These are phyloP conservation scores for Lactarius hatsudake DNA, from an alignment of 768 basidiomycete genomes.

Conservation along the genomic window DNA sequence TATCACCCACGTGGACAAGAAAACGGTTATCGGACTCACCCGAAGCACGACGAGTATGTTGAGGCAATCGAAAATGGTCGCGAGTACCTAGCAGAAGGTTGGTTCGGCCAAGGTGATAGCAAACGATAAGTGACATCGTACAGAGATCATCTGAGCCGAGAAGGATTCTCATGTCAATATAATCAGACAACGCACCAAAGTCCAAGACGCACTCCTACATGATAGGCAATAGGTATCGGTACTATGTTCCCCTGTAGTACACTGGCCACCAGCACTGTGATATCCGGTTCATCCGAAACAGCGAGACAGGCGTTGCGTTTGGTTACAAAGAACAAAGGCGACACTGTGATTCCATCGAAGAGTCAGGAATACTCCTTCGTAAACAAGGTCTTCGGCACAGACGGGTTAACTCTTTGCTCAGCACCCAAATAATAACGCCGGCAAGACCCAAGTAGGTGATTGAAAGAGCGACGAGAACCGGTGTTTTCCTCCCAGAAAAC, in stretches of 20 bases:
- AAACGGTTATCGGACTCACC: background rate
- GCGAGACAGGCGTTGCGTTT: conserved; percentile 13
- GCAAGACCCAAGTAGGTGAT: conserved; percentile 5
- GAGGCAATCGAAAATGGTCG: conserved; percentile 17
- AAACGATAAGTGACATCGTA: background rate
- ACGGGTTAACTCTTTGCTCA: conserved; percentile 6
- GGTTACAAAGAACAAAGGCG: background rate
- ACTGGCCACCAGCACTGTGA: background rate
- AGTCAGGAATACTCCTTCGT: background rate
- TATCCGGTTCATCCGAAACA: background rate
- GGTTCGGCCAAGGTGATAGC: background rate
- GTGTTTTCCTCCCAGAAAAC: conserved; percentile 15
- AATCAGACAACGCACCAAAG: background rate
- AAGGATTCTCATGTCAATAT: background rate
- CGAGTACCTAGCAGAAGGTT: conserved; percentile 2
- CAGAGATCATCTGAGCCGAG: conserved; percentile 9
- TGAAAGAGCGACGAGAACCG: conserved; percentile 9
- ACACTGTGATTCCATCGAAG: conserved; percentile 10
- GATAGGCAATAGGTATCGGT: background rate
- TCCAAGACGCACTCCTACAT: conserved; percentile 16
- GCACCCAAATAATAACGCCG: conserved; percentile 12
- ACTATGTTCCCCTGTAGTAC: background rate
- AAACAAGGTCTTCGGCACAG: background rate
- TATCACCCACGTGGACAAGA: background rate
- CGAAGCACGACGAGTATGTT: conserved; percentile 17